A percentile compares a stretch with the other conserved stretches of the same genome.
These are phyloP conservation scores for Heterobasidion annosum DNA, from an alignment of 1,284 basidiomycete genomes.

Conservation along the genomic window DNA sequence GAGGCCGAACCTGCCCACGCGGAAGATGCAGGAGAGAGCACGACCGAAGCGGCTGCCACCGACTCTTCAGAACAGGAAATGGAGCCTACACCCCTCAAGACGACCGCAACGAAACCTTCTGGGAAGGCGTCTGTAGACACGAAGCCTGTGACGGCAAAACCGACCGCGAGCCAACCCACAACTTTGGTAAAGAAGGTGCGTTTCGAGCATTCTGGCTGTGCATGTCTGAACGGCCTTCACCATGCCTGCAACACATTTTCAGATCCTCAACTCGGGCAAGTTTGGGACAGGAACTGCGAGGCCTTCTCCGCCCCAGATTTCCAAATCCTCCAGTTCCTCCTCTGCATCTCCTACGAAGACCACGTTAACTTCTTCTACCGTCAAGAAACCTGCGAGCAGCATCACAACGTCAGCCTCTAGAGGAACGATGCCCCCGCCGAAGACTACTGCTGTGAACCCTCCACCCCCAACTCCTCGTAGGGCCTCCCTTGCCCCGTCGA, in stretches of 20 bases:
- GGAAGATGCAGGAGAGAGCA: slow-evolving; percentile 1
- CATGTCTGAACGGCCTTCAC: slow-evolving; percentile 16
- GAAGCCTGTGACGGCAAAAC: slow-evolving; percentile 33
- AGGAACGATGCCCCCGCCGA: slow-evolving; percentile 26
- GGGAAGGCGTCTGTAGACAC: slow-evolving; percentile 18
- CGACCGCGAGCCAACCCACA: slow-evolving; percentile 26
- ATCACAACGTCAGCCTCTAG: slow-evolving; percentile 22
- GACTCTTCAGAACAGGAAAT: not conserved
- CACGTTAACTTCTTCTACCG: slow-evolving; percentile 11
- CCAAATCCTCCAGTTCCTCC: slow-evolving; percentile 29
- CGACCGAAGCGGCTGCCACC: slow-evolving; percentile 2
- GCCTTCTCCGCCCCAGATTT: slow-evolving; percentile 26
- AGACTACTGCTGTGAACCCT: slow-evolving; percentile 16
- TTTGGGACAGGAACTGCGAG: slow-evolving; percentile 54
- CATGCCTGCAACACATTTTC: slow-evolving; percentile 8
- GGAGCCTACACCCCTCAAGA: not conserved
- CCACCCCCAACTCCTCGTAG: slow-evolving; percentile 15
- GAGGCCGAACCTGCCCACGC: slow-evolving; percentile 9
- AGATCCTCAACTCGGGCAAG: slow-evolving; percentile 63
- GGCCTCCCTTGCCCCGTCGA: slow-evolving; percentile 20
- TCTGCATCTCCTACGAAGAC: slow-evolving; percentile 13
- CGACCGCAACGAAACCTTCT: not conserved
- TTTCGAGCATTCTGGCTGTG: slow-evolving; percentile 7
- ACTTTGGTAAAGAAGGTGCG: slow-evolving; percentile 59
- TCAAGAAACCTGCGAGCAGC: slow-evolving; percentile 12